These are phyloP conservation scores for Paecilomyces variotii DNA, from an alignment of 2,329 filamentous ascomycete genomes.

Conservation along the genomic window DNA sequence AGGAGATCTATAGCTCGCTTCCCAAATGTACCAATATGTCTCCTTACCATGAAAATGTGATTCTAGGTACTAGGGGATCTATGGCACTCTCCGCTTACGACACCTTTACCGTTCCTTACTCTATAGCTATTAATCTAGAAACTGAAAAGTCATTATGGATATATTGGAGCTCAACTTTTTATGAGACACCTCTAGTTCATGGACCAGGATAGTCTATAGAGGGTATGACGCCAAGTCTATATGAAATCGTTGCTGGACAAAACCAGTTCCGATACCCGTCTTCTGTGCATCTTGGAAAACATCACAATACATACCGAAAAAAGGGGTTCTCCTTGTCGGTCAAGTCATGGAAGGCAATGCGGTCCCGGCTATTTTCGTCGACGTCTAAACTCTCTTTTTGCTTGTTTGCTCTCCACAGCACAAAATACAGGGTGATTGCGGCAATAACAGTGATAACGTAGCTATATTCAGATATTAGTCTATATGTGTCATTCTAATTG, in stretches of 20 bases:
- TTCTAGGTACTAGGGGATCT: too few species aligned
- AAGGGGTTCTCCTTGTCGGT: constrained; percentile 62
- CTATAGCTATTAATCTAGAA: too few species aligned
- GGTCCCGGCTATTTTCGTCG: constrained; percentile 55
- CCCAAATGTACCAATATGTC: too few species aligned
- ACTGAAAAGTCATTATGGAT: too few species aligned
- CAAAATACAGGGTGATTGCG: constrained; percentile 48
- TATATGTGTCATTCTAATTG: not conserved
- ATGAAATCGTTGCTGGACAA: not conserved
- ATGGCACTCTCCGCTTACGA: too few species aligned
- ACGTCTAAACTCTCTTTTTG: constrained; percentile 41
- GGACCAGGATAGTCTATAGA: not conserved
- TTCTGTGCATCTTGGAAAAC: not conserved
- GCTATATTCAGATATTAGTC: not conserved
- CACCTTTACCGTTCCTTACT: too few species aligned
- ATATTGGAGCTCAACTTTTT: too few species aligned
- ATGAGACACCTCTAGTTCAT: not conserved
- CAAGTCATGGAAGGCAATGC: constrained; percentile 58
- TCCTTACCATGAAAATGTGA: too few species aligned
- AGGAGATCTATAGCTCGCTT: too few species aligned
- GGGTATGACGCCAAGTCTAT: not conserved
- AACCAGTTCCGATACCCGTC: not conserved
- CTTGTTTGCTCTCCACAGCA: constrained; percentile 54
- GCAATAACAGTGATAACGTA: constrained; percentile 49
- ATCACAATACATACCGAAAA: constrained; percentile 53